Conservation (phyloP, 225 moss, liverwort and hornwort species). For the Physcomitrellopsis africana region DNA sequence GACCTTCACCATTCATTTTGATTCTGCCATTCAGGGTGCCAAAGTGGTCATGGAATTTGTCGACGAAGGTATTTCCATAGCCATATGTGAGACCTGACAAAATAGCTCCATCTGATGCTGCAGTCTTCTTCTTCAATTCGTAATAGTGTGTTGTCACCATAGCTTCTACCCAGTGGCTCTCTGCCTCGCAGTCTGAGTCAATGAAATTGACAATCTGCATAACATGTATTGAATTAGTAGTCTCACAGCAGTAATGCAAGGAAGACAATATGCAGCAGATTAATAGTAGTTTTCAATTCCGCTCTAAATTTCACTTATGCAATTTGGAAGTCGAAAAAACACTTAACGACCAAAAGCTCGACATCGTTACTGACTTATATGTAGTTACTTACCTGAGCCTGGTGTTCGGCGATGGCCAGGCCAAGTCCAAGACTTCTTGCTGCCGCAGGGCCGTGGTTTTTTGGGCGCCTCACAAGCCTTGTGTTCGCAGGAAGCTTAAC, state of each 20-base stretch:
- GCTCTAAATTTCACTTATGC: too few relatives aligned
- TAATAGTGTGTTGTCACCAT: slow-evolving; percentile 59
- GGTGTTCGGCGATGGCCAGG: slow-evolving; percentile 51
- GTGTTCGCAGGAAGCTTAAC: slow-evolving; percentile 50
- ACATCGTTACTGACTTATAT: too few relatives aligned
- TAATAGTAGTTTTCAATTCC: background rate
- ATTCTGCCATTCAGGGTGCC: slow-evolving; percentile 64
- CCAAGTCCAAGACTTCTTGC: slow-evolving; percentile 61
- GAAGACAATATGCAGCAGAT: background rate
- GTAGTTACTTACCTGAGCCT: slow-evolving; percentile 47
- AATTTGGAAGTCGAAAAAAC: background rate
- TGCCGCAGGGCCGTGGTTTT: slow-evolving; percentile 62
- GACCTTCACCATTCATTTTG: slow-evolving; percentile 56
- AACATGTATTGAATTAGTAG: background rate
- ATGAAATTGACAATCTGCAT: slow-evolving; percentile 62
- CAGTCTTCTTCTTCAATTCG: slow-evolving; percentile 51
- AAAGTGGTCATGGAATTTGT: slow-evolving; percentile 63
- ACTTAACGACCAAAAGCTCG: too few relatives aligned
- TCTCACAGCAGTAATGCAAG: background rate
- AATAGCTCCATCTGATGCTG: slow-evolving; percentile 50
- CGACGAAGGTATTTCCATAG: slow-evolving; percentile 44
- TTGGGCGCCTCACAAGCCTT: slow-evolving; percentile 46
- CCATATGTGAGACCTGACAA: slow-evolving; percentile 54
- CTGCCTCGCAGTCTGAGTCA: slow-evolving; percentile 65
- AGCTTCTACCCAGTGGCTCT: slow-evolving; percentile 59